phyloP scores from a whole-genome alignment of 1,139 yeast genomes.

The Blastobotrys apis region DNA sequence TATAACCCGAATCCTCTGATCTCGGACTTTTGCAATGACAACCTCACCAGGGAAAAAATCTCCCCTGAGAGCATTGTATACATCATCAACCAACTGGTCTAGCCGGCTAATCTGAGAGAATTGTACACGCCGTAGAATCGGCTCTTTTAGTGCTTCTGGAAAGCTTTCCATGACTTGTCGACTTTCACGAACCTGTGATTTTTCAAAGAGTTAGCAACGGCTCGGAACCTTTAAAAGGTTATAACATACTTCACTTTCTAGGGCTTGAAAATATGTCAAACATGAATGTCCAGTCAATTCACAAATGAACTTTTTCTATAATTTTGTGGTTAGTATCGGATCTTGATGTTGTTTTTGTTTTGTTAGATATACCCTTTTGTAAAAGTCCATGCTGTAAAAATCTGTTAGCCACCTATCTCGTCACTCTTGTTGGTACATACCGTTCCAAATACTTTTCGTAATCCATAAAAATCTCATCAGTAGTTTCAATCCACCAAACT shows the following conservation, averaged over 20 bases:
- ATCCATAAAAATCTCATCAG: conserved; percentile 78
- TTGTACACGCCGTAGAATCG: conserved; percentile 77
- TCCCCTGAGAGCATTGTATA: conserved; percentile 60
- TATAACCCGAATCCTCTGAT: conserved; percentile 44
- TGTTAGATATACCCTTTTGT: conserved; percentile 26
- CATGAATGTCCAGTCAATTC: conserved; percentile 95
- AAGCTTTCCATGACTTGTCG: conserved; percentile 69
- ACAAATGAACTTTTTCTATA: conserved; percentile 76
- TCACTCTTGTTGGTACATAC: conserved; percentile 16
- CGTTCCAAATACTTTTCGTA: conserved; percentile 68
- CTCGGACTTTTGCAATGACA: conserved; percentile 53
- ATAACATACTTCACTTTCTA: conserved; percentile 53
- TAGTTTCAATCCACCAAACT: conserved; percentile 73
- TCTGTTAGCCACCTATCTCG: conserved; percentile 1
- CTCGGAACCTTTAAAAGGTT: background rate
- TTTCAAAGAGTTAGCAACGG: background rate
- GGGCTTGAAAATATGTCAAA: conserved; percentile 84
- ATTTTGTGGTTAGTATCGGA: conserved; percentile 1
- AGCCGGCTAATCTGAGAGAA: conserved; percentile 80
- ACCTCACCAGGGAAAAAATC: conserved; percentile 92
- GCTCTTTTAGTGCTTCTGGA: conserved; percentile 90
- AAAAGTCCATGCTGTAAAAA: conserved; percentile 36
- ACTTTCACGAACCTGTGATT: conserved; percentile 16
- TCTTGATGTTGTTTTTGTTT: background rate
- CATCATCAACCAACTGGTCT: conserved; percentile 82